Evolutionary conservation across 163 green algal species (phyloP), one percentile per base, ranked within the genome.

Genomic region (Chlamydomonas reinhardtii): DNA sequence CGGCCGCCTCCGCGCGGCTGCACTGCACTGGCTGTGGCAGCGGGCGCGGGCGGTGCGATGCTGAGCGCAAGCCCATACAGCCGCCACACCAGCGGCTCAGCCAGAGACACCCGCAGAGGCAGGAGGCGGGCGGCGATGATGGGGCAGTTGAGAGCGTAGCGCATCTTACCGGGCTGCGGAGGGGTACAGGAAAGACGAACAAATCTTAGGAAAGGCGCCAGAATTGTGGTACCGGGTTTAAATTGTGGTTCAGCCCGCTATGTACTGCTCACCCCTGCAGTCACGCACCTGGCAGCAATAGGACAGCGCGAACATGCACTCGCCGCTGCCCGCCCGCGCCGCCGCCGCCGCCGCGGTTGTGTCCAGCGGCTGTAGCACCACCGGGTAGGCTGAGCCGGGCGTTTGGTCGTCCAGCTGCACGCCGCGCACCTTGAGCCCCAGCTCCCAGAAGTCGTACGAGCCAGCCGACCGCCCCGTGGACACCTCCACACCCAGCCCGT

Each of bases 321-420:
- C 76, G 5, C 25, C 54, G 12, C 15, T 52, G 20, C 65, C 48
- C 17, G 48, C 76, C 11, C 12, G 4, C 34, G 59, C 59, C 31
- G 9, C 54, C 56, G 12, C 17, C 52, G n/a, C 68, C 74, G 35
- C 29, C 31, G 56, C 15, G n/a, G 37, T 66, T 68, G 37, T 80
- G 32, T 95, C 91, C 59, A 90, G 65, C 15, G 90, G 88, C 69
- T 90, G 65, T 66, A 93, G 73, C 72, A 94, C 52, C 65, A 94
- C 92, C 22, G 92, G 92, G 76, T 92, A 88, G 25, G 88, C 70
- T 20, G 39, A 89, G 32, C 74, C 86, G 16, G 89, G 84, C 37
- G 91, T 82, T 88, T 93, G 90, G 83, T 95, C 91, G 72, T 95
- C 92, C 74, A 95, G 48, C 89, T 95, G 91, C 19, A 73, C 48